phyloP scores from a whole-genome alignment of 2,329 filamentous ascomycete species.

The Claviceps fusiformis region DNA sequence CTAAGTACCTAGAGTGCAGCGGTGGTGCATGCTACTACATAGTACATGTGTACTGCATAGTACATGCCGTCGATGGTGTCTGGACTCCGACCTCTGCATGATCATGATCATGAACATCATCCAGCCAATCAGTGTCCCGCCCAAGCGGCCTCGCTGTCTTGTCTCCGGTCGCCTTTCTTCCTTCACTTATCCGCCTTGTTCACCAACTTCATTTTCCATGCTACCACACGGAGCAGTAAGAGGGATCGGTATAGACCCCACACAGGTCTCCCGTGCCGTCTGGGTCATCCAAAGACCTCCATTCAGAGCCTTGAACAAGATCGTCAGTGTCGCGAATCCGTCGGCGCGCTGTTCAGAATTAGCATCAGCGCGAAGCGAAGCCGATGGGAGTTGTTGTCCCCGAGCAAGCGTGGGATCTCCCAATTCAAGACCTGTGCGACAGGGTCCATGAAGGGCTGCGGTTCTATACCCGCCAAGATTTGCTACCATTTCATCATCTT shows the following conservation, averaged over 20 bases:
- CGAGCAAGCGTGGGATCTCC: background rate
- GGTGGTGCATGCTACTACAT: too few relatives aligned
- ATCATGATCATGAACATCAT: too few relatives aligned
- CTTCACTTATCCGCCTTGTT: too few relatives aligned
- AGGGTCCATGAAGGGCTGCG: background rate
- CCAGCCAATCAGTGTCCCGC: too few relatives aligned
- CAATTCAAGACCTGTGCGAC: background rate
- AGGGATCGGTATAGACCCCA: background rate
- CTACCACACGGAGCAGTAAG: background rate
- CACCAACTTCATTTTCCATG: background rate
- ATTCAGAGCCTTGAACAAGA: background rate
- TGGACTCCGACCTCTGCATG: too few relatives aligned
- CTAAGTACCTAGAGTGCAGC: too few relatives aligned
- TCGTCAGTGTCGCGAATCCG: background rate
- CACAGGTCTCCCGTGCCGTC: background rate
- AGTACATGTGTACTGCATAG: too few relatives aligned
- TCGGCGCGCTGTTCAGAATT: background rate
- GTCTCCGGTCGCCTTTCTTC: too few relatives aligned
- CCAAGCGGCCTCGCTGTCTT: too few relatives aligned
- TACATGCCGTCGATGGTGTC: too few relatives aligned
- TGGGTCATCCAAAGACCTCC: background rate
- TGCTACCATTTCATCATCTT: background rate
- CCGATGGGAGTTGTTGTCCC: background rate
- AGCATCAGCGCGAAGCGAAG: background rate
- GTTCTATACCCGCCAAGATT: background rate